Evolutionary conservation across 768 basidiomycete species (phyloP).

Genomic region (Hydnomerulius pinastri): DNA sequence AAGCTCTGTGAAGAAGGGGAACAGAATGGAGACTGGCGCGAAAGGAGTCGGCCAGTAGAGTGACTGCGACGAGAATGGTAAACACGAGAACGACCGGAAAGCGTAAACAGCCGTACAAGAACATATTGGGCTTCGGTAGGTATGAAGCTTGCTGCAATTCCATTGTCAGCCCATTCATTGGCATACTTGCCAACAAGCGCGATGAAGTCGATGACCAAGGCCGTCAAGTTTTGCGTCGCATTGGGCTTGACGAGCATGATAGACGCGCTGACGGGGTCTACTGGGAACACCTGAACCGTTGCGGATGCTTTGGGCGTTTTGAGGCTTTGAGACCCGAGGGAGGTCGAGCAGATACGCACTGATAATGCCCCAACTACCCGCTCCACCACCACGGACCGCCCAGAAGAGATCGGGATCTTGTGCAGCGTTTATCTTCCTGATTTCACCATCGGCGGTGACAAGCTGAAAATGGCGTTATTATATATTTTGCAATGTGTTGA

Average conservation of each 20-base stretch:
- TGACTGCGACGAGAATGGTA: not conserved
- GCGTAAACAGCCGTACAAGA: constrained; percentile 5
- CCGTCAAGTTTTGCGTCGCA: constrained; percentile 8
- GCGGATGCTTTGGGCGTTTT: constrained; percentile 9
- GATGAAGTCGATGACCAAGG: constrained; percentile 14
- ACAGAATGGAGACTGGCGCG: constrained; percentile 9
- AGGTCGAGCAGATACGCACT: constrained; percentile 15
- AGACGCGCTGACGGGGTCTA: constrained; percentile 7
- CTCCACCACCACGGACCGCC: constrained; percentile 55
- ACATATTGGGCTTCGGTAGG: not conserved
- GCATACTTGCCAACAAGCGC: constrained; percentile 19
- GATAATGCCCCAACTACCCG: constrained; percentile 50
- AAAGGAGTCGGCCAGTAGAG: constrained; percentile 11
- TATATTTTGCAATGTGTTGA: not conserved
- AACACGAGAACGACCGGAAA: not conserved
- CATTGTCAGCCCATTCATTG: constrained; percentile 10
- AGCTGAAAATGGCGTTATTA: constrained; percentile 16
- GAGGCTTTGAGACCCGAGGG: not conserved
- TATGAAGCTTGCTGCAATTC: constrained; percentile 8
- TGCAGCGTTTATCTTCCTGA: constrained; percentile 40
- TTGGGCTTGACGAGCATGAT: constrained; percentile 12
- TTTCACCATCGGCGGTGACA: constrained; percentile 42
- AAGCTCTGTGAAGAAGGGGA: constrained; percentile 17
- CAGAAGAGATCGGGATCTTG: constrained; percentile 51
- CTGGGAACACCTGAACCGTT: constrained; percentile 16